These are phyloP conservation scores for Thalassiosira livingstoniorum DNA, from an alignment of 352 stramenopile genomes.

Conservation along the genomic window DNA sequence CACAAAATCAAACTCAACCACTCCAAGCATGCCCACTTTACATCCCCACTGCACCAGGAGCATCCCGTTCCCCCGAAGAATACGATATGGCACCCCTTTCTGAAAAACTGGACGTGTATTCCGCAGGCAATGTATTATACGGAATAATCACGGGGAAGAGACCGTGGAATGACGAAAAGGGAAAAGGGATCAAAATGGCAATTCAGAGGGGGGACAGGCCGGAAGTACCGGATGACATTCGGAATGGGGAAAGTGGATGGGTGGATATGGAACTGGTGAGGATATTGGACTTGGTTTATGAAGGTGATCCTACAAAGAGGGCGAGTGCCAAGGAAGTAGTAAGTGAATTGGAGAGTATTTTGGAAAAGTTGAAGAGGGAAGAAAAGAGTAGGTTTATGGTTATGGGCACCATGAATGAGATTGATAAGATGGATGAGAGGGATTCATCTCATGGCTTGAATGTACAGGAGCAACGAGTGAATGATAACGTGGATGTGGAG, in stretches of 20 bases:
- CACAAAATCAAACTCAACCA: no score
- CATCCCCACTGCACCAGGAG: constrained; percentile 71
- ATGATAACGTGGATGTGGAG: no score
- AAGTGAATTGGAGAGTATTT: constrained; percentile 49
- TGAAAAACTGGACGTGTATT: constrained; percentile 78
- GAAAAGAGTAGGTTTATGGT: no score
- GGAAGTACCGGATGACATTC: constrained; percentile 47
- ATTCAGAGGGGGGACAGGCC: constrained; percentile 59
- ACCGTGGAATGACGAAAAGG: constrained; percentile 52
- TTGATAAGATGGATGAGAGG: no score
- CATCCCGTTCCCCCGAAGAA: constrained; percentile 75
- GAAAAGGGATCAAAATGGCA: constrained; percentile 39
- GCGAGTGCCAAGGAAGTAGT: constrained; percentile 59
- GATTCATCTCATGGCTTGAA: no score
- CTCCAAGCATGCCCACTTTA: constrained; percentile 62
- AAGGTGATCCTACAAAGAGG: constrained; percentile 56
- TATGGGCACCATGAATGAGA: no score
- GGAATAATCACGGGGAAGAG: constrained; percentile 74
- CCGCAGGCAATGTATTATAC: constrained; percentile 76
- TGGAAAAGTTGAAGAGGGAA: no score
- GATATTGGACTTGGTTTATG: constrained; percentile 63
- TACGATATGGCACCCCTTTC: constrained; percentile 64
- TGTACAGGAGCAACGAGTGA: no score
- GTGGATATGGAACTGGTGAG: constrained; percentile 54
- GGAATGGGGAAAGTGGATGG: constrained; percentile 18